Conservation (phyloP, 164 flowering plant genomes). For the Cinnamomum chago region DNA sequence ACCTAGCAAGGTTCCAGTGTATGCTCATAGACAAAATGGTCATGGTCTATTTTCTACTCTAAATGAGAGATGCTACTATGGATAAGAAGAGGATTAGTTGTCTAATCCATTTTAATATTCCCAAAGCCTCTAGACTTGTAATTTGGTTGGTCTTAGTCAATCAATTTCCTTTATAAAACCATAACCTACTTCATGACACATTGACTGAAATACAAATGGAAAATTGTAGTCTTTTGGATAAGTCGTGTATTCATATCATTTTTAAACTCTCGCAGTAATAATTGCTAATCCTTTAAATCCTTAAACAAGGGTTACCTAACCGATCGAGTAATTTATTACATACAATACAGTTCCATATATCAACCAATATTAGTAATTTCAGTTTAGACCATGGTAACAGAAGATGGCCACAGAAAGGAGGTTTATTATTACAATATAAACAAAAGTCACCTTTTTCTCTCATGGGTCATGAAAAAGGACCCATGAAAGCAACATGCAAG, state of each 20-base stretch:
- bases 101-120: background rate
- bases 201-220: background rate
- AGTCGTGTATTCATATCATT: background rate
- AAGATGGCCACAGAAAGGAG: background rate
- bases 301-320: background rate
- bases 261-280: no score
- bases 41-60: no score
- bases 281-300: no score
- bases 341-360: background rate
- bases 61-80: background rate
- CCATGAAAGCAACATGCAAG: no score
- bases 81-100: background rate
- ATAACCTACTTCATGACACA: background rate
- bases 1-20: no score
- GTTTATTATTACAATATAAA: no score
- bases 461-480: background rate
- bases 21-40: no score
- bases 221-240: background rate
- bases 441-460: background rate
- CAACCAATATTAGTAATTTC: background rate
- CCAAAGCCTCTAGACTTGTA: background rate
- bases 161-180: background rate
- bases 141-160: background rate
- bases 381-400: background rate
- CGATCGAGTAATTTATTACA: background rate